Conservation (phyloP, 108 stramenopile genomes). For the Nannochloropsis gaditana region DNA sequence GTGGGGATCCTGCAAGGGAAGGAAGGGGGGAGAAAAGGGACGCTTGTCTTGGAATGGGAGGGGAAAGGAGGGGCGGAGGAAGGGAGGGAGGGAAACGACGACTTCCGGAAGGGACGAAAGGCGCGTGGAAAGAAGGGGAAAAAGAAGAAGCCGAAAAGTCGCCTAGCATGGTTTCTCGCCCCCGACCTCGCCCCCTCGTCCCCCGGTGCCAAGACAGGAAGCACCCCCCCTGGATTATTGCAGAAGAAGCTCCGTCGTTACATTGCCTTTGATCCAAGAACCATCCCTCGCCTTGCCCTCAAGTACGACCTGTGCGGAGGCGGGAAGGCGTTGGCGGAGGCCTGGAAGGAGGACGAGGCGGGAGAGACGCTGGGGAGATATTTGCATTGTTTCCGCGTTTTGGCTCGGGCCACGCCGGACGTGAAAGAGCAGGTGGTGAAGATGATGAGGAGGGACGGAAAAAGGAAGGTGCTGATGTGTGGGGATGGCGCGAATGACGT, state of each 20-base stretch:
- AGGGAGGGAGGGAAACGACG: background rate
- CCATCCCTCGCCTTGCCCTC: constrained; percentile 62
- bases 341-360: constrained; percentile 61
- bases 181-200: background rate
- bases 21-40: background rate
- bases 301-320: constrained; percentile 74
- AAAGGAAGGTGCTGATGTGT: constrained; percentile 70
- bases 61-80: background rate
- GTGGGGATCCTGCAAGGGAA: constrained; percentile 41
- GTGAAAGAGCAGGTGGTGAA: constrained; percentile 84
- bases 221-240: background rate
- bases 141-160: constrained; percentile 19
- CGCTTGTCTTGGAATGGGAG: background rate
- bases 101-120: no score
- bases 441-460: background rate
- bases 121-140: background rate
- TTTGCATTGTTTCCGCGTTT: constrained; percentile 76
- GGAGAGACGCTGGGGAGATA: constrained; percentile 44
- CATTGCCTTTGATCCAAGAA: background rate
- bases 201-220: background rate
- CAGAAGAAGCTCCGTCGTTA: background rate
- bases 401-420: constrained; percentile 89
- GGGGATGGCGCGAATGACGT: constrained; percentile 98
- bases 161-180: background rate
- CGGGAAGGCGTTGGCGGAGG: constrained; percentile 66